phyloP scores from a whole-genome alignment of 2,329 filamentous ascomycete genomes.

The Colletotrichum paranaense region DNA sequence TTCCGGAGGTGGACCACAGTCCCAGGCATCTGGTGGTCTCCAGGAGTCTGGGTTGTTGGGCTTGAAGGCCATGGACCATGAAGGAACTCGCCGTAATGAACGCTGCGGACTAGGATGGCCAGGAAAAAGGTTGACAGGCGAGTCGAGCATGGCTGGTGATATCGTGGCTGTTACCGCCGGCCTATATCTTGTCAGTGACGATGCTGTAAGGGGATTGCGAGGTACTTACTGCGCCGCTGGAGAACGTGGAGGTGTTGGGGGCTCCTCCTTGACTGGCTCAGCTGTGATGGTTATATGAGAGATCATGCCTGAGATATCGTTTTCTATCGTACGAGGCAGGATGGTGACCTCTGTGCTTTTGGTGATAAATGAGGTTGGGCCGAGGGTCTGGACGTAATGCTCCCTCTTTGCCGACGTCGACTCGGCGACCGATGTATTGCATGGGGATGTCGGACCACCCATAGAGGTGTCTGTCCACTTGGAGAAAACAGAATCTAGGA shows the following conservation, averaged over 20 bases:
- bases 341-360: slow-evolving; percentile 52
- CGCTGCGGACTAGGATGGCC: slow-evolving; percentile 15
- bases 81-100: slow-evolving; percentile 23
- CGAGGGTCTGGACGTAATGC: slow-evolving; percentile 52
- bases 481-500: slow-evolving; percentile 56
- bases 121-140: slow-evolving; percentile 34
- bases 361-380: slow-evolving; percentile 54
- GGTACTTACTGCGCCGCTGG: slow-evolving; percentile 43
- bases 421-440: slow-evolving; percentile 45
- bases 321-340: slow-evolving; percentile 46
- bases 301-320: slow-evolving; percentile 46
- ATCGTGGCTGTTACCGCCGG: background rate
- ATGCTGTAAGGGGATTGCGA: background rate
- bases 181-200: slow-evolving; percentile 13
- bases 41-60: slow-evolving; percentile 54
- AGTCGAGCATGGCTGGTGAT: slow-evolving; percentile 13
- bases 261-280: slow-evolving; percentile 41
- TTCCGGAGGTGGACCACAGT: slow-evolving; percentile 45
- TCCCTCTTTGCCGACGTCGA: slow-evolving; percentile 42
- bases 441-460: slow-evolving; percentile 46
- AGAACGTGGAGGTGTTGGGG: slow-evolving; percentile 43
- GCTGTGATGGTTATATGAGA: slow-evolving; percentile 52
- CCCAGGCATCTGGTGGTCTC: slow-evolving; percentile 58
- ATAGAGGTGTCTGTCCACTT: slow-evolving; percentile 54
- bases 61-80: slow-evolving; percentile 41